Conservation (phyloP, 2,329 filamentous ascomycete species). For the Botryotinia globosa region DNA sequence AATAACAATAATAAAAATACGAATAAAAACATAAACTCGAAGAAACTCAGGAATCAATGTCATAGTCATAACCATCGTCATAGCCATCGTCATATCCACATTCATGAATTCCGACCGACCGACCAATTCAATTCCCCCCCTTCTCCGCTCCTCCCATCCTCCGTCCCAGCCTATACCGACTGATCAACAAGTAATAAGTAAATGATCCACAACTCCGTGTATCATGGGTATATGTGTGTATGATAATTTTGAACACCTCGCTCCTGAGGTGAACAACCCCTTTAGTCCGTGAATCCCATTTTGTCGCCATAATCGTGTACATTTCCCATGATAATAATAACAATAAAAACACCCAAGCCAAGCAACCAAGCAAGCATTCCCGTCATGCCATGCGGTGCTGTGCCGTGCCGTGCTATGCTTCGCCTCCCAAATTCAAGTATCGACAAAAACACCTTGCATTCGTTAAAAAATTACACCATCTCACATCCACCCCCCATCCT, state of each 20-base stretch:
- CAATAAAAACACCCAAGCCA: too few species aligned
- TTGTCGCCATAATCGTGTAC: neutral
- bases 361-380: neutral
- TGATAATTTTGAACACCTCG: neutral
- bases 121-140: neutral
- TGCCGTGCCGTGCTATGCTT: too few species aligned
- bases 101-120: neutral
- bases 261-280: neutral
- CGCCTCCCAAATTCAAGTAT: neutral
- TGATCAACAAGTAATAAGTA: neutral
- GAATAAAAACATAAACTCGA: neutral
- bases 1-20: too few species aligned
- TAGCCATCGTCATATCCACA: neutral
- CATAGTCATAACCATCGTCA: neutral
- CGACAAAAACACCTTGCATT: neutral
- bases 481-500: neutral
- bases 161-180: neutral
- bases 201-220: neutral
- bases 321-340: too few species aligned
- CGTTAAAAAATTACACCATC: neutral
- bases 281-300: neutral
- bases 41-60: neutral
- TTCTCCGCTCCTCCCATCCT: too few species aligned
- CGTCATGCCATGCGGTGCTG: neutral
- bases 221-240: neutral